phyloP scores from a whole-genome alignment of 148 eudicot genomes.

The Fagopyrum tataricum region DNA sequence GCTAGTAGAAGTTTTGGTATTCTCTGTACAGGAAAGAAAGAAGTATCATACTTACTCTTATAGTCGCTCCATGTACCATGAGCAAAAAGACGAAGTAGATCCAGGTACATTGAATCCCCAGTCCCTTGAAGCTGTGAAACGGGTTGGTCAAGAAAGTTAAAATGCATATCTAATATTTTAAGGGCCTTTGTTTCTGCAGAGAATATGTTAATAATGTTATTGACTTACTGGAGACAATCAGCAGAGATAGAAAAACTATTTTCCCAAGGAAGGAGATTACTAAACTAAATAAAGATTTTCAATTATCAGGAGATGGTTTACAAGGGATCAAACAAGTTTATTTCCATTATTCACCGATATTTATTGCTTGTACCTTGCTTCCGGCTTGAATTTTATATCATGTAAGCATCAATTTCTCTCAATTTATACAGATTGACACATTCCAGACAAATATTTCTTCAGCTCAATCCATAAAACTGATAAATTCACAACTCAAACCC shows the following conservation, averaged over 20 bases:
- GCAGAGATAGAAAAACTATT: not conserved
- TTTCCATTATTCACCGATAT: not conserved
- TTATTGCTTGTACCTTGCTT: not conserved
- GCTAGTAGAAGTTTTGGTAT: not conserved
- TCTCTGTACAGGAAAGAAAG: not conserved
- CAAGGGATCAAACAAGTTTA: not conserved
- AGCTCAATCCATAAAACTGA: not conserved
- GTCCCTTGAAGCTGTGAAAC: slow-evolving; percentile 82
- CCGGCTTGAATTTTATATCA: too few relatives aligned
- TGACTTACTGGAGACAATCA: not conserved
- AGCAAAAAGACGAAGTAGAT: slow-evolving; percentile 85
- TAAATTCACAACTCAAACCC: not conserved
- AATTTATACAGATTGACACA: too few relatives aligned
- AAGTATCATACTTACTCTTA: slow-evolving; percentile 51
- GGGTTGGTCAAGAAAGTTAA: slow-evolving; percentile 14
- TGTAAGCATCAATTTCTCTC: too few relatives aligned
- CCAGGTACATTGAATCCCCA: slow-evolving; percentile 55
- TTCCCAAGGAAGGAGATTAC: not conserved
- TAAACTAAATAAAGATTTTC: not conserved
- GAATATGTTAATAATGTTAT: too few relatives aligned
- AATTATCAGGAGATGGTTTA: not conserved
- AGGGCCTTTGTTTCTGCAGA: not conserved
- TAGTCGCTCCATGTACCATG: slow-evolving; percentile 97
- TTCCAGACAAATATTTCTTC: too few relatives aligned
- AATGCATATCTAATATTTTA: not conserved